Percentiles rank a stretch among this genome's conserved stretches.
Conservation (phyloP, 345 rosid genomes). For the Populus nigra region DNA sequence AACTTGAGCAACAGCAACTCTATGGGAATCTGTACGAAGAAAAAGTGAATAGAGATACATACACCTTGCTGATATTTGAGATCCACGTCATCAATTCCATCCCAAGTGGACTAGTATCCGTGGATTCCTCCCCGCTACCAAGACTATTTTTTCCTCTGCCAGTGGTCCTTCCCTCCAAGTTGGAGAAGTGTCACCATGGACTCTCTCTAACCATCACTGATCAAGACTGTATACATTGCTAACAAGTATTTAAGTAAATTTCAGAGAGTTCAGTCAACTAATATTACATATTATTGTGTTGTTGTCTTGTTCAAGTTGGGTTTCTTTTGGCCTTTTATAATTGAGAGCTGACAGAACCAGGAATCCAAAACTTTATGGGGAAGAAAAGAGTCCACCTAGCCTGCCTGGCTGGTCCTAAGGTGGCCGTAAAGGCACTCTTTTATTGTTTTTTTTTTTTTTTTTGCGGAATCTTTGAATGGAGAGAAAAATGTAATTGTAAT, state of each 20-base stretch:
- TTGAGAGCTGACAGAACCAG: not conserved
- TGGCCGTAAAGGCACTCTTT: slow-evolving; percentile 6
- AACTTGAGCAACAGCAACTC: slow-evolving; percentile 40
- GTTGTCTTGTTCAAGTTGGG: not conserved
- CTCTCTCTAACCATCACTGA: not conserved
- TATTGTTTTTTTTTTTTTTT: not conserved
- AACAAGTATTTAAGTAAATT: not conserved
- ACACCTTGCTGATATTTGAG: slow-evolving; percentile 25
- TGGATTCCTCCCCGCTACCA: slow-evolving; percentile 26
- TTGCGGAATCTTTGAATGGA: slow-evolving; percentile 25
- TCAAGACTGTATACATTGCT: not conserved
- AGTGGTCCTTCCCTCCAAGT: slow-evolving; percentile 44
- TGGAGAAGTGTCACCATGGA: not conserved
- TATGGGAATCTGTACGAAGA: slow-evolving; percentile 37
- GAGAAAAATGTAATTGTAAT: not conserved
- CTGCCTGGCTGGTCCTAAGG: slow-evolving; percentile 7
- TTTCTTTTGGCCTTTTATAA: too few relatives aligned
- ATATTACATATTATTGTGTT: not conserved
- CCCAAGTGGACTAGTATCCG: slow-evolving; percentile 27
- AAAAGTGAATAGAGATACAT: slow-evolving; percentile 23
- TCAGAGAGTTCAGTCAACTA: not conserved
- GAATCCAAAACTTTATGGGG: slow-evolving; percentile 6
- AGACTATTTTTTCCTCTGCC: slow-evolving; percentile 19
- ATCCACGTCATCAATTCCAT: slow-evolving; percentile 42
- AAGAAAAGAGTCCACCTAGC: not conserved